These are phyloP conservation scores for Botrytis fragariae DNA, from an alignment of 2,329 filamentous ascomycete species.

Conservation along the genomic window DNA sequence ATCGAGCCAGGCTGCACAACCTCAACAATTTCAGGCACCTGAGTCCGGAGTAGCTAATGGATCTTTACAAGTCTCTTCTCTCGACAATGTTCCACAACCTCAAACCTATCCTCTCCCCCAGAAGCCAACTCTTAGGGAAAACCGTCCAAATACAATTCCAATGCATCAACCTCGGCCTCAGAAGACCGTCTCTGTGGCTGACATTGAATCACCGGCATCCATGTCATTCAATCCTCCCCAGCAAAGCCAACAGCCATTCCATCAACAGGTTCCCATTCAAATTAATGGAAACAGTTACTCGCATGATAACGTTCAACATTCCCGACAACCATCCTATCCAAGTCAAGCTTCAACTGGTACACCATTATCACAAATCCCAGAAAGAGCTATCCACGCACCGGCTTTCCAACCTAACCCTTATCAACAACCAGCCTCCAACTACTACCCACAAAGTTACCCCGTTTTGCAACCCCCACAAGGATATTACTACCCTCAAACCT, in stretches of 20 bases:
- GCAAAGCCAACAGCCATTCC: conserved; percentile 81
- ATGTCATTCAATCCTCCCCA: conserved; percentile 56
- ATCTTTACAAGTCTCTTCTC: conserved; percentile 28
- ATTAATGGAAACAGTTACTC: conserved; percentile 57
- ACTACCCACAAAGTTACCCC: conserved; percentile 54
- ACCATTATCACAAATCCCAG: conserved; percentile 86
- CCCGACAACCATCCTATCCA: conserved; percentile 66
- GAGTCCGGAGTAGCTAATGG: conserved; percentile 34
- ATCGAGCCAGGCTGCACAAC: conserved; percentile 33
- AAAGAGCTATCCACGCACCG: conserved; percentile 85
- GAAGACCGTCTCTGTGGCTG: conserved; percentile 88
- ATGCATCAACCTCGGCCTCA: conserved; percentile 96
- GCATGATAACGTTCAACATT: conserved; percentile 54
- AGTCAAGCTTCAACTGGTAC: conserved; percentile 72
- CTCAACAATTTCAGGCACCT: conserved; percentile 35
- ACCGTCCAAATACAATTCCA: conserved; percentile 52
- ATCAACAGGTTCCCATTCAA: conserved; percentile 86
- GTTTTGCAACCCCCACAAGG: conserved; percentile 56
- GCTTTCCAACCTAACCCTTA: conserved; percentile 80
- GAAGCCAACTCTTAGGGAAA: conserved; percentile 58
- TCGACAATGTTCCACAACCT: conserved; percentile 47
- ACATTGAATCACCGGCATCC: conserved; percentile 76
- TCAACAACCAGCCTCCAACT: conserved; percentile 50
- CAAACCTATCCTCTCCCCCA: conserved; percentile 58
- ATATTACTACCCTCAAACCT: conserved; percentile 67